These are phyloP conservation scores for Clausena lansium DNA, from an alignment of 345 rosid species.

Conservation along the genomic window DNA sequence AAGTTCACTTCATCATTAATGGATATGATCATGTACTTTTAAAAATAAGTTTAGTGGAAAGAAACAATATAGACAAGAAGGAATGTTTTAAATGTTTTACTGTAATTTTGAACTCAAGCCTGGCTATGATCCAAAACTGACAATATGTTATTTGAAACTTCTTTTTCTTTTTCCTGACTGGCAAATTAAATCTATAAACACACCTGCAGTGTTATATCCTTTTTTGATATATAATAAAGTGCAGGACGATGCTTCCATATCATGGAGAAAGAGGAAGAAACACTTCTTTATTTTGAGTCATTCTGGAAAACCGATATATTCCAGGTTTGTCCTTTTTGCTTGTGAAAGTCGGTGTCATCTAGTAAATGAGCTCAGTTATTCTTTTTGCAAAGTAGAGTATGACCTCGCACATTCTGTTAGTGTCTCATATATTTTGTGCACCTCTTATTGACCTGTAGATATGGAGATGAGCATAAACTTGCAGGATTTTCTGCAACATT, in stretches of 20 bases:
- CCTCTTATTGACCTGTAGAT: constrained; percentile 45
- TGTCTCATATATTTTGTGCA: neutral
- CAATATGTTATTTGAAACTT: neutral
- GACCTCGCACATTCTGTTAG: neutral
- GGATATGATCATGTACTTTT: neutral
- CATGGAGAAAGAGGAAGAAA: constrained; percentile 99
- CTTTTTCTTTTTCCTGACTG: neutral
- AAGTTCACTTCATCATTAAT: neutral
- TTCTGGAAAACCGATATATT: constrained; percentile 98
- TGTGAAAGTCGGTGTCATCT: neutral
- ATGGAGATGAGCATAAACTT: constrained; percentile 97
- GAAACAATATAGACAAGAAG: neutral
- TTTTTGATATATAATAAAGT: constrained; percentile 41
- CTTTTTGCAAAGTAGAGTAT: neutral
- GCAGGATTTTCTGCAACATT: constrained; percentile 99
- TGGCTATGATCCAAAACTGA: neutral
- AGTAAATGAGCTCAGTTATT: neutral
- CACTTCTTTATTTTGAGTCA: constrained; percentile 95
- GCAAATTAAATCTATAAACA: constrained; percentile 4
- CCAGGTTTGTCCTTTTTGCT: constrained; percentile 53
- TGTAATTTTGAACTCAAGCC: neutral
- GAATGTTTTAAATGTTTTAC: neutral
- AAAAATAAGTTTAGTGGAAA: neutral
- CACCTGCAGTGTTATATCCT: constrained; percentile 13
- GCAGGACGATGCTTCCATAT: constrained; percentile 96